These are phyloP conservation scores for Thermothielavioides terrestris DNA, from an alignment of 495 filamentous ascomycete species.

Conservation along the genomic window DNA sequence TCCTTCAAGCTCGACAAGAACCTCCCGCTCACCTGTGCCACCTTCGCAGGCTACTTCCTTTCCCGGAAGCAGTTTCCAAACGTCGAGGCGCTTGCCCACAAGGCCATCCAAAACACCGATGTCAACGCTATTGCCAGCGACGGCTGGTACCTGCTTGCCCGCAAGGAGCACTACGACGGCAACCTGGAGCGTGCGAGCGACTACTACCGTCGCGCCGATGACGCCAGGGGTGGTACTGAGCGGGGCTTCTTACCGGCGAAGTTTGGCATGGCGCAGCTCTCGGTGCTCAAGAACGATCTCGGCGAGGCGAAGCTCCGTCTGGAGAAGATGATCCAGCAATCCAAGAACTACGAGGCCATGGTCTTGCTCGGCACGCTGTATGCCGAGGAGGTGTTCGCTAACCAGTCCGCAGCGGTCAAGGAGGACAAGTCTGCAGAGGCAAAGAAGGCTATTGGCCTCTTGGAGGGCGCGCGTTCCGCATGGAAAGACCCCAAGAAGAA, in stretches of 20 bases:
- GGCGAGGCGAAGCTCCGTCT: slow-evolving; percentile 88
- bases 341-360: slow-evolving; percentile 85
- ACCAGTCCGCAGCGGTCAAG: slow-evolving; percentile 59
- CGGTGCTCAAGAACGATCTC: slow-evolving; percentile 70
- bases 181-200: slow-evolving; percentile 63
- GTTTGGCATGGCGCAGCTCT: slow-evolving; percentile 83
- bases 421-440: slow-evolving; percentile 78
- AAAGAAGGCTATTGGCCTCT: slow-evolving; percentile 71
- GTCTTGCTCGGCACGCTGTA: slow-evolving; percentile 79
- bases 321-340: slow-evolving; percentile 82
- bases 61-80: slow-evolving; percentile 63
- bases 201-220: slow-evolving; percentile 80
- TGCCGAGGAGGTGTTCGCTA: slow-evolving; percentile 86
- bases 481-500: slow-evolving; percentile 88
- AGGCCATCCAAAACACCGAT: slow-evolving; percentile 90
- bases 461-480: slow-evolving; percentile 75
- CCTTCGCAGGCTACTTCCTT: slow-evolving; percentile 83
- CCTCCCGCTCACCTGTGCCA: slow-evolving; percentile 78
- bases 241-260: slow-evolving; percentile 86
- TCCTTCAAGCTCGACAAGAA: slow-evolving; percentile 94
- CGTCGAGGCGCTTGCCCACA: slow-evolving; percentile 79
- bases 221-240: slow-evolving; percentile 78
- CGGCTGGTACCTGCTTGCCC: slow-evolving; percentile 87
- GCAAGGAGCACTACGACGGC: slow-evolving; percentile 72
- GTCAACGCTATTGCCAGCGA: slow-evolving; percentile 93